Conservation (phyloP, 2,329 filamentous ascomycete species). For the Verticillium albo-atrum region DNA sequence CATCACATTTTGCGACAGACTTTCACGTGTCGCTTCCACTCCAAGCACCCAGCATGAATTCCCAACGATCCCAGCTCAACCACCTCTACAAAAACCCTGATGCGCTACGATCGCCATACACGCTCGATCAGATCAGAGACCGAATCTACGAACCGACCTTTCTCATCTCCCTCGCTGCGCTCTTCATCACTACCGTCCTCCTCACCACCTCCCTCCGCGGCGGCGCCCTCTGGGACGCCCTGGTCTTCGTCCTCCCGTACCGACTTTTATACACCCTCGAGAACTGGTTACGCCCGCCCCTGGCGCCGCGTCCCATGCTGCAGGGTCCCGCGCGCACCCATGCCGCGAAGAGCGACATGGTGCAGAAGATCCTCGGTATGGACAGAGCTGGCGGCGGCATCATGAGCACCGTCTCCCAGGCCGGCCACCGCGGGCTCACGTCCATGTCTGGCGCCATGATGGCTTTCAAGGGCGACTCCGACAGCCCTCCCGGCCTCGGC, state of each 20-base stretch:
- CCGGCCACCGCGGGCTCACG: constrained; percentile 50
- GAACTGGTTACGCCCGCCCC: constrained; percentile 45
- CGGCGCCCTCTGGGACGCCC: constrained; percentile 46
- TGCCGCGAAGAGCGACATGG: constrained; percentile 59
- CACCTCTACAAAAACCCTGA: constrained; percentile 9
- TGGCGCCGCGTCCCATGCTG: constrained; percentile 33
- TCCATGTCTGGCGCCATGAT: constrained; percentile 43
- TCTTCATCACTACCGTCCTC: constrained; percentile 28
- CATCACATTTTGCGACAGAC: background rate
- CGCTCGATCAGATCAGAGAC: constrained; percentile 17
- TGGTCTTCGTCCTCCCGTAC: constrained; percentile 54
- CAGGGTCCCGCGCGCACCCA: constrained; percentile 35
- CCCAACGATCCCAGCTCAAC: constrained; percentile 5
- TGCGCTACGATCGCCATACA: constrained; percentile 6
- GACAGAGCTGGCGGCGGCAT: constrained; percentile 47
- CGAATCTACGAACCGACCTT: constrained; percentile 28
- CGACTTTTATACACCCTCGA: constrained; percentile 54
- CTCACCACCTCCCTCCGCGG: constrained; percentile 25
- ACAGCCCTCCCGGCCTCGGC: constrained; percentile 64
- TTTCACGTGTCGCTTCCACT: background rate
- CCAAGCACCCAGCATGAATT: constrained; percentile 10
- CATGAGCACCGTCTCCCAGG: constrained; percentile 53
- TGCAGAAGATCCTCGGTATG: constrained; percentile 59
- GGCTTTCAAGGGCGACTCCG: constrained; percentile 31
- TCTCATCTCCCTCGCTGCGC: constrained; percentile 26